Percentiles rank a stretch among this genome's conserved stretches.
Evolutionary conservation across 306 rosid species (phyloP).

Genomic region (Luffa aegyptiaca): DNA sequence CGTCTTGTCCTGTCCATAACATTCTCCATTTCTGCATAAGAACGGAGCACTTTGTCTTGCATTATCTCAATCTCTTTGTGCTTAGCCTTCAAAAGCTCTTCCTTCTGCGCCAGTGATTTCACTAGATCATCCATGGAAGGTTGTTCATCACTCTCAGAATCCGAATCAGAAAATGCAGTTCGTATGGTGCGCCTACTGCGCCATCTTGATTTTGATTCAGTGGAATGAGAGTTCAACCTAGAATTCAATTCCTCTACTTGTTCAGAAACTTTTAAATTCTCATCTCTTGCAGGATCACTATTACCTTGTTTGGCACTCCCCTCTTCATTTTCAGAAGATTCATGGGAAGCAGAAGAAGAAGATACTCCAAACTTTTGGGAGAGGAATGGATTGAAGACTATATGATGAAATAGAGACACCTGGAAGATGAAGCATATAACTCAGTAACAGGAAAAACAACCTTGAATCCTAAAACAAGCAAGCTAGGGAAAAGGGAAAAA

Average conservation of each 20-base stretch:
- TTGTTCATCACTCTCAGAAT: conserved; percentile 34
- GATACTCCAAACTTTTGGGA: conserved; percentile 33
- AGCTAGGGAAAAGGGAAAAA: not conserved
- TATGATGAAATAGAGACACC: conserved; percentile 26
- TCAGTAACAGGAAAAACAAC: not conserved
- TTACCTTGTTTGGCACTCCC: conserved; percentile 16
- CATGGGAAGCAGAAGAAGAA: conserved; percentile 53
- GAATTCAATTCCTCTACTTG: conserved; percentile 43
- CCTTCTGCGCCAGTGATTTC: conserved; percentile 56
- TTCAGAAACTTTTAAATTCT: conserved; percentile 14
- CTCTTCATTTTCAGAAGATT: conserved; percentile 30
- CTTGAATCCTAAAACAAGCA: not conserved
- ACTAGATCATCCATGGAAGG: conserved; percentile 56
- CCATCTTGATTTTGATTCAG: not conserved
- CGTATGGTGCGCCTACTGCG: conserved; percentile 23
- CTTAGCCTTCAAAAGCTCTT: conserved; percentile 58
- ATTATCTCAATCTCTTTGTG: conserved; percentile 61
- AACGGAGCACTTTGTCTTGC: conserved; percentile 79
- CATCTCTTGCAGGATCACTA: conserved; percentile 14
- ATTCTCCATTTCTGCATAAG: conserved; percentile 85
- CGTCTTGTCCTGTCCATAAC: conserved; percentile 79
- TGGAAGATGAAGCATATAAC: not conserved
- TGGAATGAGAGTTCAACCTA: not conserved
- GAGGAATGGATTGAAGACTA: conserved; percentile 13
- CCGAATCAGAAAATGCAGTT: conserved; percentile 49